A percentile compares a stretch with the other conserved stretches of the same genome.
phyloP scores from a whole-genome alignment of 176 grass and related monocot species.

The Rhipidocladum racemiflorum region DNA sequence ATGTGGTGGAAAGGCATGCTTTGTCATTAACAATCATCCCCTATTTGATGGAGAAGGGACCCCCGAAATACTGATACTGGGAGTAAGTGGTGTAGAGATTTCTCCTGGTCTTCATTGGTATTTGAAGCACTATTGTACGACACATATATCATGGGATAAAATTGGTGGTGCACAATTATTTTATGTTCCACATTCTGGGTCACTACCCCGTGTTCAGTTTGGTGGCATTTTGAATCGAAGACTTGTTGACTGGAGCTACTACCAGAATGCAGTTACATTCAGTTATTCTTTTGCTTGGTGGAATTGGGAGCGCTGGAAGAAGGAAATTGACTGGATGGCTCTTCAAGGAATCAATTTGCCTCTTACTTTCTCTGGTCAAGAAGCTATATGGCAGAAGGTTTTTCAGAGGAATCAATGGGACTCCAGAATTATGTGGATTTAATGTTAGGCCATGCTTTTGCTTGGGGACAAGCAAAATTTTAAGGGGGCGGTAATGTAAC shows the following conservation, averaged over 20 bases:
- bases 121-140: constrained; percentile 52
- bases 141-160: constrained; percentile 73
- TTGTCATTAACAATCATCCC: constrained; percentile 53
- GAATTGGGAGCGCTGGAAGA: constrained; percentile 76
- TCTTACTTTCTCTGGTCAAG: constrained; percentile 73
- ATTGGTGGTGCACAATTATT: constrained; percentile 57
- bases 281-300: constrained; percentile 88
- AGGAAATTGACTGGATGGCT: constrained; percentile 90
- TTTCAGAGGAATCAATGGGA: too few species aligned
- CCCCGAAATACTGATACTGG: constrained; percentile 54
- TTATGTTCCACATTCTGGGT: constrained; percentile 45
- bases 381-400: constrained; percentile 71
- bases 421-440: too few species aligned
- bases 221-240: constrained; percentile 55
- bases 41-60: constrained; percentile 40
- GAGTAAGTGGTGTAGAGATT: constrained; percentile 62
- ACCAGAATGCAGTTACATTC: constrained; percentile 77
- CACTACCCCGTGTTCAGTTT: constrained; percentile 54
- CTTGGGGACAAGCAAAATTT: too few species aligned
- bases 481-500: too few species aligned
- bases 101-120: constrained; percentile 76
- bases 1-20: constrained; percentile 63
- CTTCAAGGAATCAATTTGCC: constrained; percentile 81
- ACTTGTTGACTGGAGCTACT: constrained; percentile 71
- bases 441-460: too few species aligned